Base-by-base conservation (phyloP, 345 rosid genomes). In the Euphorbia tirucalli region DNA sequence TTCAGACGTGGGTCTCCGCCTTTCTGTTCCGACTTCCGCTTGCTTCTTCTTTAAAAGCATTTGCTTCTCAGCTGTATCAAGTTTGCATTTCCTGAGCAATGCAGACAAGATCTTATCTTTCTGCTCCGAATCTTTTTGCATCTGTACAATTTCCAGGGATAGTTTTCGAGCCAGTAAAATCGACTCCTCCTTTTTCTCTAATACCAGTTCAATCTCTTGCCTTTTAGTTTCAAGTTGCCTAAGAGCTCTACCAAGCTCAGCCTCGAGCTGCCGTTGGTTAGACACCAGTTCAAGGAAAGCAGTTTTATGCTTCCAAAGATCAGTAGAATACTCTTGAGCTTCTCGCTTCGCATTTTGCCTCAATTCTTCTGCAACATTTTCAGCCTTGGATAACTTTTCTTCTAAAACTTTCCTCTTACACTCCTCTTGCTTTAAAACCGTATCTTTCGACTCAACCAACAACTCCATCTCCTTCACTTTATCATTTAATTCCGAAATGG, bases 251-350 rank as follows among this genome's bases (percentile, higher is more conserved):
- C 87, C 86, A 83, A 90, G 67, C 79, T 90, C 97, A 30, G 99
- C 97, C 68, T 95, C 96, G 43, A 90, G 85, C 68, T 89, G 97
- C 71, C 99, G 61, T 78, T 95, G 99, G 76, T 84, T 90, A 1
- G 99, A 95, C 57, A 89, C 97, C 25, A 95, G 83, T 88, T 95
- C 99, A 32, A 95, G 86, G 58, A 95, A 92, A 65, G 97, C 90
- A 52, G 93, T 90, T 68, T 90, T 95, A 73, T 87, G 97, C 84
- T 84, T 92, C 94, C 91, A 82, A 35, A 92, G 72, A 84, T 89
- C 96, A 43, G 82, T 73, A 0, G 90, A 84, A 78, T 93, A 89
- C 76, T 86, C 97, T 65, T 87, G 86, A 67, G 87, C 88, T 71
- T 79, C 84, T 27, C 75, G 83, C 83, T 80, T 87, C 6, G 81